These are phyloP conservation scores for Penicillium simplicissimum DNA, from an alignment of 495 filamentous ascomycete genomes.

Conservation along the genomic window DNA sequence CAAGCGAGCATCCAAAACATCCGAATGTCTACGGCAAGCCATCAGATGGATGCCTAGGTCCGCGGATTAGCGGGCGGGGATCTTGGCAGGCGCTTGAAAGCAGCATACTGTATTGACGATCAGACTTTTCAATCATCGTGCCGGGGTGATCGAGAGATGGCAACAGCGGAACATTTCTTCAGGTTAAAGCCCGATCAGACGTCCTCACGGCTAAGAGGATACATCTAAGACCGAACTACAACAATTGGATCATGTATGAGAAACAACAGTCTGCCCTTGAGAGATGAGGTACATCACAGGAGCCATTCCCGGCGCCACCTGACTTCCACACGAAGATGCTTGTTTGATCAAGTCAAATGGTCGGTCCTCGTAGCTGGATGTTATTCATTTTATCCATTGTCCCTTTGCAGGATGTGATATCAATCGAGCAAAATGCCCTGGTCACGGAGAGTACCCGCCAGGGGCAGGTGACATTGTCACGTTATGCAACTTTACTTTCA, in stretches of 20 bases:
- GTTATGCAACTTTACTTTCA: neutral
- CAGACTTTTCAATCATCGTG: neutral
- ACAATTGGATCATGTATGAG: neutral
- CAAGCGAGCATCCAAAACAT: neutral
- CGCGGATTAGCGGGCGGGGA: neutral
- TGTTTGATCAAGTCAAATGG: neutral
- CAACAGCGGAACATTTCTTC: neutral
- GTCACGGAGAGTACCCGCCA: neutral
- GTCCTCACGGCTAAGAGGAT: too few species aligned
- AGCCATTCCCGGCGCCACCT: neutral
- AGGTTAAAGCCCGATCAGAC: neutral
- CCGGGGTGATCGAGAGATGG: neutral
- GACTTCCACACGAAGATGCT: neutral
- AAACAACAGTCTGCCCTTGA: neutral
- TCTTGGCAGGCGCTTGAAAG: neutral
- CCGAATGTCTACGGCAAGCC: neutral
- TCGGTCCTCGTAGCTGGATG: neutral
- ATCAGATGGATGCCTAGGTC: neutral
- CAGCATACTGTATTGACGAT: neutral
- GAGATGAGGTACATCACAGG: too few species aligned
- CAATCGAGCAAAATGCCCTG: neutral
- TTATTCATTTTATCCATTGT: neutral
- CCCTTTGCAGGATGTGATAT: neutral
- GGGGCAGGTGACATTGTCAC: neutral
- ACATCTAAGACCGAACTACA: neutral